Percentiles rank a stretch among this genome's conserved stretches.
These are phyloP conservation scores for Russula compacta DNA, from an alignment of 768 basidiomycete genomes.

Conservation along the genomic window DNA sequence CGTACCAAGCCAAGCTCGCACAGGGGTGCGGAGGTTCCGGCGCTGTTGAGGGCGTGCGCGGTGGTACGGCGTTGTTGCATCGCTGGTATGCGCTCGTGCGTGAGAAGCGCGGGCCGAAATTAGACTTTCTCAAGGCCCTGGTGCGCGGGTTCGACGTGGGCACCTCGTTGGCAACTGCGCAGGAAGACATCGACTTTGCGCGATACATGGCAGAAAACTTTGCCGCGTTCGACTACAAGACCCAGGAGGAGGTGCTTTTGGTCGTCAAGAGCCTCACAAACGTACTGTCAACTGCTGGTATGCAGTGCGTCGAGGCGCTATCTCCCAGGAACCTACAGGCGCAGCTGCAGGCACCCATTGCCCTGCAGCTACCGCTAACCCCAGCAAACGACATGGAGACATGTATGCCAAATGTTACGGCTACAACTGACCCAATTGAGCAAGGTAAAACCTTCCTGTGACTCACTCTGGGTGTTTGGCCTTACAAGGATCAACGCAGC, in stretches of 20 bases:
- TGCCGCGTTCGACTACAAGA: slow-evolving; percentile 87
- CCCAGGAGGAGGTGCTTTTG: slow-evolving; percentile 84
- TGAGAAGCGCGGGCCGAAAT: slow-evolving; percentile 78
- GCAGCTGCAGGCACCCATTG: slow-evolving; percentile 39
- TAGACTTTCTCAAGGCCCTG: slow-evolving; percentile 81
- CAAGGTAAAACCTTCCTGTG: background rate
- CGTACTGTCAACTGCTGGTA: slow-evolving; percentile 69
- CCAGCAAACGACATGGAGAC: background rate
- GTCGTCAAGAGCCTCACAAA: slow-evolving; percentile 73
- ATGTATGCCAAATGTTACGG: background rate
- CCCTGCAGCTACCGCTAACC: background rate
- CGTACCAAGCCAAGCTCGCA: slow-evolving; percentile 62
- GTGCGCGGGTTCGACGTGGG: slow-evolving; percentile 77
- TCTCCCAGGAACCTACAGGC: slow-evolving; percentile 63
- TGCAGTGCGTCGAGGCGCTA: slow-evolving; percentile 67
- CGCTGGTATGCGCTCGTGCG: slow-evolving; percentile 88
- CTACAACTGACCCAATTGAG: background rate
- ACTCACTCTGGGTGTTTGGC: background rate
- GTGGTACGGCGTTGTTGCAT: slow-evolving; percentile 60
- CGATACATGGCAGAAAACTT: slow-evolving; percentile 97
- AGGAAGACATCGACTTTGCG: slow-evolving; percentile 77
- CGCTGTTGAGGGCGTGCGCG: slow-evolving; percentile 42
- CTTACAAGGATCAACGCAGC: background rate
- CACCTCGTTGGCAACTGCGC: slow-evolving; percentile 43
- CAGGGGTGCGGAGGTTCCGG: slow-evolving; percentile 24